phyloP scores from a whole-genome alignment of 2,329 filamentous ascomycete genomes.

The Dissoconium aciculare region DNA sequence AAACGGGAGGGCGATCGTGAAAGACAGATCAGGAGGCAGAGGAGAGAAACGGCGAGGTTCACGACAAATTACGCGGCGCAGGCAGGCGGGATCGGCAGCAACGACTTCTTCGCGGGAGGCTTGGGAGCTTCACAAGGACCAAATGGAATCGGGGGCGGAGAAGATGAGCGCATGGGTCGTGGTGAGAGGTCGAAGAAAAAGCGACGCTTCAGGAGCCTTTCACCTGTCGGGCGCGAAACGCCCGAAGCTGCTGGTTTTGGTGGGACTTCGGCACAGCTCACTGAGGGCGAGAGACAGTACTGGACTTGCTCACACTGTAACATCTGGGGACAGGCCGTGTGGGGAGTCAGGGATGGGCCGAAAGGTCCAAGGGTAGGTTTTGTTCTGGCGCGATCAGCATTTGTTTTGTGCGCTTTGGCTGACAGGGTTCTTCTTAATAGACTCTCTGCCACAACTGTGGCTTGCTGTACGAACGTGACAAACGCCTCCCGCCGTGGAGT shows the following conservation, averaged over 20 bases:
- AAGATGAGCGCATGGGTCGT: constrained; percentile 73
- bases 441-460: constrained; percentile 90
- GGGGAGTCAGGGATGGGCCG: constrained; percentile 88
- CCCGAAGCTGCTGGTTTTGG: constrained; percentile 58
- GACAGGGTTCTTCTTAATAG: constrained; percentile 29
- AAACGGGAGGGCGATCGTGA: constrained; percentile 91
- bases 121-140: constrained; percentile 26
- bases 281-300: constrained; percentile 57
- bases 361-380: constrained; percentile 62
- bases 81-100: constrained; percentile 27
- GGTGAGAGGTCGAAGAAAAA: constrained; percentile 94
- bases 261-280: constrained; percentile 47
- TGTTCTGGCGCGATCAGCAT: not conserved
- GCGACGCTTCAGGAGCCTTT: constrained; percentile 75
- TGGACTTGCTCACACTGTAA: constrained; percentile 85
- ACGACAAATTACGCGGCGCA: constrained; percentile 28
- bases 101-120: constrained; percentile 43
- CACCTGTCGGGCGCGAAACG: constrained; percentile 67
- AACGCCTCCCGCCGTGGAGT: constrained; percentile 64
- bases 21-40: constrained; percentile 68
- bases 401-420: not conserved
- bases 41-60: constrained; percentile 84
- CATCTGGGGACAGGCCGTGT: constrained; percentile 79
- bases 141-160: constrained; percentile 19
- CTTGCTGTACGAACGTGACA: constrained; percentile 73